These are phyloP conservation scores for Saprolegnia diclina DNA, from an alignment of 352 stramenopile genomes.

Conservation along the genomic window DNA sequence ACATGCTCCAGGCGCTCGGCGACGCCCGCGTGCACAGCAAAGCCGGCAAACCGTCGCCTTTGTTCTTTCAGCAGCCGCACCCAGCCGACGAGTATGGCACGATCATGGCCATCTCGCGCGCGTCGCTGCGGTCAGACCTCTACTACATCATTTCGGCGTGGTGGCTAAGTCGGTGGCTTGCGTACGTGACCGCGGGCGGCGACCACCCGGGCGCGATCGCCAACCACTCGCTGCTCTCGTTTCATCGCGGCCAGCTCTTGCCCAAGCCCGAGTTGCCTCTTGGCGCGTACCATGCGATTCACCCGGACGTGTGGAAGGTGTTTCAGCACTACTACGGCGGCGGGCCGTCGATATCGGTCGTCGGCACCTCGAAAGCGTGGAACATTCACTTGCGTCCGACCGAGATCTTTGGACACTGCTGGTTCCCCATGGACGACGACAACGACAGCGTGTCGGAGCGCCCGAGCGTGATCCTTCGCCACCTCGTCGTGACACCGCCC, in stretches of 20 bases:
- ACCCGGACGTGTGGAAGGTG: slow-evolving; percentile 8
- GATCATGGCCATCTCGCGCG: not conserved
- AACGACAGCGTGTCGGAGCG: not conserved
- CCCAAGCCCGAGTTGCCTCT: not conserved
- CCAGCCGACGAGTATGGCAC: not conserved
- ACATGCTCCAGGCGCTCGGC: slow-evolving; percentile 17
- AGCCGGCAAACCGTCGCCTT: not conserved
- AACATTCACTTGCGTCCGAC: slow-evolving; percentile 16
- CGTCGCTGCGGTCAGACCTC: not conserved
- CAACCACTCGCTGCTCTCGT: slow-evolving; percentile 24
- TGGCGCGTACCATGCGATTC: not conserved
- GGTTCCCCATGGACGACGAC: slow-evolving; percentile 21
- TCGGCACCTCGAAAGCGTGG: slow-evolving; percentile 11
- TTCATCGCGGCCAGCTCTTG: slow-evolving; percentile 21
- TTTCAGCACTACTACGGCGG: slow-evolving; percentile 20
- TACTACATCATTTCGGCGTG: slow-evolving; percentile 17
- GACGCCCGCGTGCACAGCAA: slow-evolving; percentile 23
- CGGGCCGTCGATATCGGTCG: slow-evolving; percentile 19
- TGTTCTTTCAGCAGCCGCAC: slow-evolving; percentile 6
- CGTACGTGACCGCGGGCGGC: not conserved
- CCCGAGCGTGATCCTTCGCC: slow-evolving; percentile 4
- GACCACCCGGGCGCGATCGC: slow-evolving; percentile 20
- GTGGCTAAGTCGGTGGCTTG: slow-evolving; percentile 16
- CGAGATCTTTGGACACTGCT: slow-evolving; percentile 20
- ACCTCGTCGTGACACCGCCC: not conserved